These are phyloP conservation scores for Pythium rishiriense DNA, from an alignment of 352 stramenopile genomes.

Conservation along the genomic window DNA sequence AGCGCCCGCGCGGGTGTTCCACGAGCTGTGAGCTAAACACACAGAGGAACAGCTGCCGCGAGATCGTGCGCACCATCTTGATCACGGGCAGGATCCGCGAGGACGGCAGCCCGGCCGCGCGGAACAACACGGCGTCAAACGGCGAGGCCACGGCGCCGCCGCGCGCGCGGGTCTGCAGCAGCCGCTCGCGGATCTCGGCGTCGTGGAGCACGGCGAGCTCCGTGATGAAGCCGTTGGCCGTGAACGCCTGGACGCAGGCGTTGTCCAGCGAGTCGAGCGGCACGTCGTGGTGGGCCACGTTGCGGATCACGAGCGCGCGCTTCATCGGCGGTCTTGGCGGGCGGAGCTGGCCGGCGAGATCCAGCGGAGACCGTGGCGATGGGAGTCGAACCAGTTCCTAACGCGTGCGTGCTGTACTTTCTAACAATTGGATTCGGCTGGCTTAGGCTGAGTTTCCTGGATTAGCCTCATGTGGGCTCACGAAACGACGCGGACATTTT, in stretches of 20 bases:
- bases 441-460: background rate
- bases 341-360: background rate
- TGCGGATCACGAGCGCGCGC: constrained; percentile 75
- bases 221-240: constrained; percentile 67
- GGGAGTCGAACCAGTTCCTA: background rate
- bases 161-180: constrained; percentile 55
- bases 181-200: constrained; percentile 49
- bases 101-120: constrained; percentile 54
- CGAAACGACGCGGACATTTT: constrained; percentile 4
- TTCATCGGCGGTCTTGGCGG: constrained; percentile 49
- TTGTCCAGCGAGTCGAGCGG: constrained; percentile 76
- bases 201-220: constrained; percentile 69
- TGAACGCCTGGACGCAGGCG: constrained; percentile 71
- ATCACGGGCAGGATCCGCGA: constrained; percentile 53
- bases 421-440: no score
- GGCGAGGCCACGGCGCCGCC: constrained; percentile 20
- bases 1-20: constrained; percentile 67
- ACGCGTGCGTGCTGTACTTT: background rate
- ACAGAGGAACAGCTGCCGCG: constrained; percentile 83
- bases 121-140: constrained; percentile 72
- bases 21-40: constrained; percentile 78
- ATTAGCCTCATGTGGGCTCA: background rate
- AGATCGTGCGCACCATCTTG: constrained; percentile 68
- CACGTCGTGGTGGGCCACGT: constrained; percentile 69
- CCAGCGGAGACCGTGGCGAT: background rate